Evolutionary conservation across 805 yeast genomes (phyloP), one percentile per base, ranked within the genome.

Genomic region (Wickerhamomyces chambardii): DNA sequence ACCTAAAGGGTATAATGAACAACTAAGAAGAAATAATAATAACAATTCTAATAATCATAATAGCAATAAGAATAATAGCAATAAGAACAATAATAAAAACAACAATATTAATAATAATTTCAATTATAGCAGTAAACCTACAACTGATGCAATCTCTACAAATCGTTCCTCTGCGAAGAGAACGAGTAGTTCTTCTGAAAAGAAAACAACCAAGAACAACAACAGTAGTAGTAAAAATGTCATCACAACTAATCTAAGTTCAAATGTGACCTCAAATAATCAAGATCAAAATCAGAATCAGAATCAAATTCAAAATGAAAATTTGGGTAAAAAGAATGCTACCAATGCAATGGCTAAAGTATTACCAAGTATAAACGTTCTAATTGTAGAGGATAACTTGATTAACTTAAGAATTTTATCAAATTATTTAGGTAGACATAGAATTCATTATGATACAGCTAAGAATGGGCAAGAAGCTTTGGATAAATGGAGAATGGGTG

Each of bases 341-440:
- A 25, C 43, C 8, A 42, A 43, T 30, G 57, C 67, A 15, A 56
- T 58, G 50, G 64, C 64, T 15, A 80, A 77, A 36, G 89, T 92
- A 16, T 68, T 90, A 15, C 95, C 97, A 0, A 84, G 86, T 41
- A 80, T 92, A 29, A 85, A 86, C 29, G 95, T 92, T 1, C 61
- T 92, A 35, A 89, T 92, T 29, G 98, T 92, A 9, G 99, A 92
- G 57, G 99, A 92, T 65, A 92, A 92, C 58, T 80, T 87, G 27
- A 89, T 92, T 50, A 92, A 92, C 59, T 94, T 85, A 60, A 83
- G 84, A 33, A 89, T 92, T 67, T 66, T 92, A 55, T 92, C 89
- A 15, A 84, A 94, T 14, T 90, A 87, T 49, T 65, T 92, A 56
- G 72, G 86, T 45, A 82, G 85, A 43, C 90, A 90, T 50, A 75